A percentile compares a stretch with the other conserved stretches of the same genome.
phyloP scores from a whole-genome alignment of 2,329 filamentous ascomycete genomes.

The Cryphonectria parasitica region DNA sequence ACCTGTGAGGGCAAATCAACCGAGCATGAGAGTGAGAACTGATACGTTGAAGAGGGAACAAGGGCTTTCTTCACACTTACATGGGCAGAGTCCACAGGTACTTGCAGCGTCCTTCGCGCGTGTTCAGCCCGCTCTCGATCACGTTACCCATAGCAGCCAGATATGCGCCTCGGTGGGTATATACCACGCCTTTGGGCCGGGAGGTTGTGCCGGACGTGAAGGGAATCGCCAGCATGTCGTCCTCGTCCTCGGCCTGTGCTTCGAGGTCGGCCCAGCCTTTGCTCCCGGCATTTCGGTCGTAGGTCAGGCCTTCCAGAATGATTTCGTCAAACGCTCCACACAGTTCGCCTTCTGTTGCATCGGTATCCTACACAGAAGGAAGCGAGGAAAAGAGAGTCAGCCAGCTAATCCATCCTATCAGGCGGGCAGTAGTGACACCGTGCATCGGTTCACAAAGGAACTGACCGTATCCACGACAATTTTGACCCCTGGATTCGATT shows the following conservation, averaged over 20 bases:
- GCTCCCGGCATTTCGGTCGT: conserved; percentile 67
- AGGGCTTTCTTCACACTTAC: conserved; percentile 59
- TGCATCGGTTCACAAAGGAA: not conserved
- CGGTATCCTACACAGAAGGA: conserved; percentile 65
- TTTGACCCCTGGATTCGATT: conserved; percentile 64
- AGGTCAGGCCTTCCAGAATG: conserved; percentile 75
- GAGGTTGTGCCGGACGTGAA: conserved; percentile 96
- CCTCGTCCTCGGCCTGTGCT: conserved; percentile 72
- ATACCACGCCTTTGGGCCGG: conserved; percentile 88
- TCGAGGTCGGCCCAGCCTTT: conserved; percentile 80
- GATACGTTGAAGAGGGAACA: not conserved
- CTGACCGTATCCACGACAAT: conserved; percentile 73
- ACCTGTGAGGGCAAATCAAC: conserved; percentile 43
- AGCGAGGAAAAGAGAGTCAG: not conserved
- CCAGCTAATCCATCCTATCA: too few species aligned
- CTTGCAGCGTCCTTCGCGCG: conserved; percentile 68
- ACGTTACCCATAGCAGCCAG: conserved; percentile 84
- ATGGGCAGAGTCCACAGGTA: conserved; percentile 94
- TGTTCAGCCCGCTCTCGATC: conserved; percentile 85
- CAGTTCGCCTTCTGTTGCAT: conserved; percentile 72
- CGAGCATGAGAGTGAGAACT: not conserved
- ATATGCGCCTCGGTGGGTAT: conserved; percentile 78
- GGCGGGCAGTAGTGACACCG: not conserved
- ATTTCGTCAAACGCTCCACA: conserved; percentile 83
- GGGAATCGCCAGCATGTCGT: conserved; percentile 81